These are phyloP conservation scores for Populus pruinosa DNA, from an alignment of 345 rosid species.

Conservation along the genomic window DNA sequence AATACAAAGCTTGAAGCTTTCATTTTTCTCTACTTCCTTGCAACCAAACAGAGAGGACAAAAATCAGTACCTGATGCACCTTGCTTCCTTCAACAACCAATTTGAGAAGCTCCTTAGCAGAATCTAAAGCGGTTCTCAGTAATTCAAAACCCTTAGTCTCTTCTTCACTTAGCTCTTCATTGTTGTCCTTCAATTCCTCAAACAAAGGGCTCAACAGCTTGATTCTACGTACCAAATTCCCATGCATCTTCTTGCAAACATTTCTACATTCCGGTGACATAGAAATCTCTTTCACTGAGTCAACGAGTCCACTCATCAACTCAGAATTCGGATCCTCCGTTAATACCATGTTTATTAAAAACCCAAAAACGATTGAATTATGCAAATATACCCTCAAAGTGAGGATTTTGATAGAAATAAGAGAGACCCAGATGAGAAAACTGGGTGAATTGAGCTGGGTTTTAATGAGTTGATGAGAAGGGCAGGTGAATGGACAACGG, in stretches of 20 bases:
- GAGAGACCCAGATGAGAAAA: slow-evolving; percentile 20
- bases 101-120: slow-evolving; percentile 56
- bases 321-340: slow-evolving; percentile 34
- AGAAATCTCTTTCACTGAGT: slow-evolving; percentile 60
- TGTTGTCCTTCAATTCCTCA: slow-evolving; percentile 68
- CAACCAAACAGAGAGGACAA: slow-evolving; percentile 21
- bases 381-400: not conserved
- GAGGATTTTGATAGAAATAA: not conserved
- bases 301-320: slow-evolving; percentile 47
- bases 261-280: slow-evolving; percentile 57
- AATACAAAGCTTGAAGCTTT: not conserved
- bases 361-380: not conserved
- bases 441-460: slow-evolving; percentile 7
- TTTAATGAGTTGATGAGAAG: not conserved
- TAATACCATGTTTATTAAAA: slow-evolving; percentile 25
- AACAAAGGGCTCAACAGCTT: slow-evolving; percentile 93
- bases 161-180: slow-evolving; percentile 38
- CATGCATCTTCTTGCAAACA: slow-evolving; percentile 61
- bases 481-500: not conserved
- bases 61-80: slow-evolving; percentile 58
- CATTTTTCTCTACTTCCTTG: not conserved
- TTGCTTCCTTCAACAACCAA: slow-evolving; percentile 71
- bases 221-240: slow-evolving; percentile 79
- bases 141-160: slow-evolving; percentile 48
- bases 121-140: slow-evolving; percentile 54